These are phyloP conservation scores for Exophiala xenobiotica DNA, from an alignment of 2,329 filamentous ascomycete species.

Conservation along the genomic window DNA sequence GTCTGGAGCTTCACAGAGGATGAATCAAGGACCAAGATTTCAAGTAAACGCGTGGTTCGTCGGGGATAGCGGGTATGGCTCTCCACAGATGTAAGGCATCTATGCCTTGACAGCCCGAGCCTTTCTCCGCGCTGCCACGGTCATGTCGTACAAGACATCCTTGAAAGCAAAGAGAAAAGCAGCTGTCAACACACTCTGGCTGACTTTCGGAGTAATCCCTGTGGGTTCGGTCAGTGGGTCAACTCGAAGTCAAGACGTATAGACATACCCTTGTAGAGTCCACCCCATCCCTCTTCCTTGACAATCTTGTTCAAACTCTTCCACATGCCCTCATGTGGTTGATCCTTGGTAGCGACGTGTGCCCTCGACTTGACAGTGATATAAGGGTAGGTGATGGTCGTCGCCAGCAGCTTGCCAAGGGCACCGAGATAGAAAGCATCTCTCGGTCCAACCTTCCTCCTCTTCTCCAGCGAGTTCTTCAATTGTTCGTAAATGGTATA, in stretches of 20 bases:
- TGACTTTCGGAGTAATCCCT: conserved; percentile 96
- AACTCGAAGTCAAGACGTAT: not conserved
- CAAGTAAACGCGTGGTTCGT: too few species aligned
- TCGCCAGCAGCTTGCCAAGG: conserved; percentile 90
- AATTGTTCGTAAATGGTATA: conserved; percentile 99
- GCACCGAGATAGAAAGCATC: conserved; percentile 91
- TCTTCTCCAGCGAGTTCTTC: conserved; percentile 84
- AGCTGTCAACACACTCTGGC: conserved; percentile 93
- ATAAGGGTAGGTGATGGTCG: conserved; percentile 92
- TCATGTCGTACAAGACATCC: conserved; percentile 78
- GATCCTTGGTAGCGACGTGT: conserved; percentile 79
- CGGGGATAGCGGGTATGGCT: too few species aligned
- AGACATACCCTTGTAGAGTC: conserved; percentile 70
- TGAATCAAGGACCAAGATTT: too few species aligned
- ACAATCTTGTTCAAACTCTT: conserved; percentile 76
- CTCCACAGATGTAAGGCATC: too few species aligned
- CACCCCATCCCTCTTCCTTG: conserved; percentile 83
- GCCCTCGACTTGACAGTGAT: conserved; percentile 98
- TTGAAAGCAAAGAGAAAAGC: conserved; percentile 98
- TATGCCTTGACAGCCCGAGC: conserved; percentile 20
- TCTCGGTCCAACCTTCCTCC: conserved; percentile 73
- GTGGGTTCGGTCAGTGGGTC: conserved; percentile 13
- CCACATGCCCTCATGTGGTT: conserved; percentile 77
- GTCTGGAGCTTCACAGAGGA: too few species aligned
- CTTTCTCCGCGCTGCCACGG: conserved; percentile 20